Evolutionary conservation across 1,139 yeast genomes (phyloP).

Genomic region (Hansenula lynferdii): DNA sequence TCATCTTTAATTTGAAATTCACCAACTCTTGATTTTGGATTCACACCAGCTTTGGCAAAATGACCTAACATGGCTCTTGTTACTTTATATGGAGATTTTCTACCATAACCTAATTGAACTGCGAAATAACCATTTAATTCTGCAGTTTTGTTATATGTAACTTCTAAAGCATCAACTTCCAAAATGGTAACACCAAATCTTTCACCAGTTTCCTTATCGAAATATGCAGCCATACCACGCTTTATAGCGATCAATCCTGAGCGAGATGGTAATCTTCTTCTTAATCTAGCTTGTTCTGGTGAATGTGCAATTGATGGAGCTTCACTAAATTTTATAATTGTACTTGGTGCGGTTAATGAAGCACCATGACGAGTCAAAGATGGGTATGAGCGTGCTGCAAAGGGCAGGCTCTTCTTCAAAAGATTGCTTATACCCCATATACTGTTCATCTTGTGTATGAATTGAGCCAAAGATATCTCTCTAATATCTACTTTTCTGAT

Average conservation of each 20-base stretch:
- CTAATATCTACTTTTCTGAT: no score
- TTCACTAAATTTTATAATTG: conserved; percentile 43
- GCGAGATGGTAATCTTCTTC: conserved; percentile 68
- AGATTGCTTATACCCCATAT: conserved; percentile 7
- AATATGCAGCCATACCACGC: conserved; percentile 89
- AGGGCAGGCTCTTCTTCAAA: conserved; percentile 1
- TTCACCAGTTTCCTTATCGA: conserved; percentile 58
- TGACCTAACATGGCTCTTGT: conserved; percentile 69
- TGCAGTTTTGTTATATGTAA: conserved; percentile 62
- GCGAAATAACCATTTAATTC: conserved; percentile 77
- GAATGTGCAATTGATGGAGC: conserved; percentile 49
- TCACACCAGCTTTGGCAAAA: conserved; percentile 72
- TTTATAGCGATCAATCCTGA: conserved; percentile 84
- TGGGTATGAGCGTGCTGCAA: conserved; percentile 13
- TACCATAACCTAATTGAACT: conserved; percentile 85
- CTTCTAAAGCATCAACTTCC: conserved; percentile 87
- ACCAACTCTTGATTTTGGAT: conserved; percentile 71
- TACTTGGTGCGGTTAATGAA: conserved; percentile 47
- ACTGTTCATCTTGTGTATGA: conserved; percentile 13
- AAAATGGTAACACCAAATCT: conserved; percentile 78
- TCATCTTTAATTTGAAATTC: conserved; percentile 77
- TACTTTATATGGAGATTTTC: conserved; percentile 57
- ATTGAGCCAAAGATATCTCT: no score
- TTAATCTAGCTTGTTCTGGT: conserved; percentile 49
- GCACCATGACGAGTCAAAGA: conserved; percentile 30